Evolutionary conservation across 441 rosid genomes (phyloP).

Genomic region (Corymbia calophylla): DNA sequence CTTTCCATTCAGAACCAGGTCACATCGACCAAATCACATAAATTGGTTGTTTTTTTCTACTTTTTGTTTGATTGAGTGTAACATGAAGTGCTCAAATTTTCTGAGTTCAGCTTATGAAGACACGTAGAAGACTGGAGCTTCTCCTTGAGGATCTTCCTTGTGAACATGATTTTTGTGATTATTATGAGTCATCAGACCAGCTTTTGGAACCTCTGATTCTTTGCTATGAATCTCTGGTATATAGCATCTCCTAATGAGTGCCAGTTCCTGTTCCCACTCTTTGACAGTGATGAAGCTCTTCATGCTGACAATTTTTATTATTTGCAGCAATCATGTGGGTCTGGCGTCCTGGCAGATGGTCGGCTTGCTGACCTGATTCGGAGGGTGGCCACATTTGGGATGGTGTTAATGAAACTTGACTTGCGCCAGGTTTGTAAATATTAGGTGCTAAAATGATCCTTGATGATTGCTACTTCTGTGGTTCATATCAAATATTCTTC

Average conservation of each 20-base stretch:
- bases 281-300: neutral
- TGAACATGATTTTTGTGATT: constrained; percentile 68
- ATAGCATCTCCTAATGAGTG: neutral
- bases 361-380: constrained; percentile 88
- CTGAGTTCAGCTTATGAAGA: constrained; percentile 67
- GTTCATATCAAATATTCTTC: constrained; percentile 5
- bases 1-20: neutral
- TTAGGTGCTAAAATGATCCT: neutral
- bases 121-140: constrained; percentile 74
- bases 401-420: constrained; percentile 94
- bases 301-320: neutral
- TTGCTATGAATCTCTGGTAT: constrained; percentile 87
- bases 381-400: constrained; percentile 88
- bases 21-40: neutral
- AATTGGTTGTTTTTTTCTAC: neutral
- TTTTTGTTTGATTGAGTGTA: neutral
- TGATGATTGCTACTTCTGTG: neutral
- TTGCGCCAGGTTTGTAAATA: constrained; percentile 57
- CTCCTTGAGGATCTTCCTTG: constrained; percentile 90
- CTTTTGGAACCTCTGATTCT: constrained; percentile 78
- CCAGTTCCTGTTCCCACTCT: neutral
- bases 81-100: constrained; percentile 2
- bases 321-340: constrained; percentile 76
- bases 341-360: constrained; percentile 90
- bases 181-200: constrained; percentile 77